A percentile compares a stretch with the other conserved stretches of the same genome.
Evolutionary conservation across 176 grass and related monocot genomes (phyloP).

Genomic region (Thalia dealbata): DNA sequence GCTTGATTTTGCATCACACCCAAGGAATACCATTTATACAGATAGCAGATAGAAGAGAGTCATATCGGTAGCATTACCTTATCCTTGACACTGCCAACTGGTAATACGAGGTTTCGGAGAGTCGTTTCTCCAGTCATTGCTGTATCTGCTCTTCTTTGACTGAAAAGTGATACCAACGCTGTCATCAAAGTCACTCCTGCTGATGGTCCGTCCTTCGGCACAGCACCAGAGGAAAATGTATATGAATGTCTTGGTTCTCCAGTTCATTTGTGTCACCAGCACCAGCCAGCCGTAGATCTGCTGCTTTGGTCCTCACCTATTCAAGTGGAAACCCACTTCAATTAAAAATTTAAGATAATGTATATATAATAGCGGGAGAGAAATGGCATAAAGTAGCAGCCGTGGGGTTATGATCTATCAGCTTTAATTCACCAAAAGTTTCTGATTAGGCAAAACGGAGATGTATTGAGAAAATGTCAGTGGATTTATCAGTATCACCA

Average conservation of each 20-base stretch:
- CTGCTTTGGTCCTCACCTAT: conserved; percentile 81
- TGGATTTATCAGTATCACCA: too few species aligned
- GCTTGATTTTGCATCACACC: neutral
- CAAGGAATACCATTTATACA: neutral
- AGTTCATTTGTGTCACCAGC: conserved; percentile 59
- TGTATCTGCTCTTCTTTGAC: conserved; percentile 71
- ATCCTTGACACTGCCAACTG: conserved; percentile 89
- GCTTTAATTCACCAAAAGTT: neutral
- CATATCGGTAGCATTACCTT: conserved; percentile 40
- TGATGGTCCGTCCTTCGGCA: conserved; percentile 97
- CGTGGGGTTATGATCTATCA: neutral
- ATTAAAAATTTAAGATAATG: neutral
- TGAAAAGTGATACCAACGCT: conserved; percentile 79
- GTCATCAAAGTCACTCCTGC: conserved; percentile 95
- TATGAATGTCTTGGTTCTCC: conserved; percentile 81
- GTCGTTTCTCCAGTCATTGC: conserved; percentile 99
- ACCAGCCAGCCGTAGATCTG: conserved; percentile 59
- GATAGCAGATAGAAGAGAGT: neutral
- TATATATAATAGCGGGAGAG: too few species aligned
- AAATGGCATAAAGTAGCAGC: too few species aligned
- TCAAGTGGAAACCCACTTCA: conserved; percentile 17
- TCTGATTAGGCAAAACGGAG: neutral
- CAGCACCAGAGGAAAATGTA: conserved; percentile 98
- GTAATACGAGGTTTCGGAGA: conserved; percentile 83
- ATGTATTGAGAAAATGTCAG: neutral